Percentiles rank a stretch among this genome's conserved stretches.
phyloP scores from a whole-genome alignment of 2,329 filamentous ascomycete genomes.

The Botrytis hyacinthi region DNA sequence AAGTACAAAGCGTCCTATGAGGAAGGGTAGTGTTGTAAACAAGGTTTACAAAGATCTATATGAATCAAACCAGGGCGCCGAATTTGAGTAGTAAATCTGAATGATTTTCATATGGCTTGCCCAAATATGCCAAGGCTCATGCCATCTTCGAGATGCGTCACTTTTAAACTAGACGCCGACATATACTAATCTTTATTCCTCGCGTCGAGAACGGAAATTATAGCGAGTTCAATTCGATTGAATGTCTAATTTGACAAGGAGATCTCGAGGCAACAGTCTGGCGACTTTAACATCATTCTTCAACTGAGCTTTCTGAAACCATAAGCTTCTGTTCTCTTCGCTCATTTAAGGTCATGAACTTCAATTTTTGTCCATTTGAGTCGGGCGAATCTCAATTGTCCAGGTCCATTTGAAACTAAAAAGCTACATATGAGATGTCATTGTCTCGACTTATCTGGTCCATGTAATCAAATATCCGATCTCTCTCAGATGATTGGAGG shows the following conservation, averaged over 20 bases:
- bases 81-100: background rate
- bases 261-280: background rate
- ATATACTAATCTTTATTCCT: no score
- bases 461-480: accelerated
- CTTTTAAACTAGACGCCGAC: no score
- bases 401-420: background rate
- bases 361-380: background rate
- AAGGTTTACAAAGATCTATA: accelerated
- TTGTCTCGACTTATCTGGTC: background rate
- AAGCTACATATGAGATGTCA: background rate
- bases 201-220: no score
- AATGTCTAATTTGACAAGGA: no score
- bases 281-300: background rate
- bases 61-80: background rate
- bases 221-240: no score
- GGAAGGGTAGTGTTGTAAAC: background rate
- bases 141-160: no score
- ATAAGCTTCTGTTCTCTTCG: background rate
- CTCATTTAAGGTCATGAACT: accelerated
- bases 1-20: background rate
- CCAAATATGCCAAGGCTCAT: no score
- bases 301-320: background rate
- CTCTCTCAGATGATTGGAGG: background rate
- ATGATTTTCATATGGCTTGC: no score
- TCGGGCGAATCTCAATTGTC: accelerated